phyloP scores from a whole-genome alignment of 257 asterid species.

The Solanum bulbocastanum region DNA sequence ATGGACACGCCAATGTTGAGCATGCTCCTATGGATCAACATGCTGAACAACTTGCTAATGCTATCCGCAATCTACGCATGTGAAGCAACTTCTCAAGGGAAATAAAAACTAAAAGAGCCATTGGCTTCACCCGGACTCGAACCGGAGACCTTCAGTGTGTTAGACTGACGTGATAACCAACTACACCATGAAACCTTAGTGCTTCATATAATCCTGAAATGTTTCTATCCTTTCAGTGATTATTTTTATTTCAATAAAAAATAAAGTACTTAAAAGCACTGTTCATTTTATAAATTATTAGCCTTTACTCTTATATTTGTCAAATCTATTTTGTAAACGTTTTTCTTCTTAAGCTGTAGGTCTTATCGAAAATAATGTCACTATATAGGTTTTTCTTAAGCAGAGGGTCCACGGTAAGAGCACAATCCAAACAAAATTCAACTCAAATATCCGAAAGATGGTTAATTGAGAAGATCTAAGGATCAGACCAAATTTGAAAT shows the following conservation, averaged over 20 bases:
- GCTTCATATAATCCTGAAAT: background rate
- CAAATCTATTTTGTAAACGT: background rate
- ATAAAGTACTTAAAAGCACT: too few species aligned
- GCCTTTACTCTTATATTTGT: background rate
- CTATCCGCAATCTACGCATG: background rate
- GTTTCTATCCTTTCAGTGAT: too few species aligned
- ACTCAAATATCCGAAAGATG: too few species aligned
- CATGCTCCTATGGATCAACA: background rate
- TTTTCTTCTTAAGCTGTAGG: background rate
- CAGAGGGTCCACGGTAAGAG: too few species aligned
- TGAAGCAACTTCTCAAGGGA: background rate
- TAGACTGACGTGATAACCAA: constrained; percentile 89
- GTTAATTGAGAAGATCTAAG: too few species aligned
- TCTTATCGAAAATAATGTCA: background rate
- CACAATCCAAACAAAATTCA: too few species aligned
- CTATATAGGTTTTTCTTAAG: too few species aligned
- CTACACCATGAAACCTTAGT: constrained; percentile 36
- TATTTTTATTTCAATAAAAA: too few species aligned
- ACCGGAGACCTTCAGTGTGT: constrained; percentile 93
- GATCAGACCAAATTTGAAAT: too few species aligned
- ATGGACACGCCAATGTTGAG: background rate
- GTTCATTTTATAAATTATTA: too few species aligned
- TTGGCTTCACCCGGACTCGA: constrained; percentile 70
- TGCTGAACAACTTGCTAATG: background rate
- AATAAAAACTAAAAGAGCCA: too few species aligned